phyloP scores from a whole-genome alignment of 192 early-diverging fungal species.

The Coemansia sp. region DNA sequence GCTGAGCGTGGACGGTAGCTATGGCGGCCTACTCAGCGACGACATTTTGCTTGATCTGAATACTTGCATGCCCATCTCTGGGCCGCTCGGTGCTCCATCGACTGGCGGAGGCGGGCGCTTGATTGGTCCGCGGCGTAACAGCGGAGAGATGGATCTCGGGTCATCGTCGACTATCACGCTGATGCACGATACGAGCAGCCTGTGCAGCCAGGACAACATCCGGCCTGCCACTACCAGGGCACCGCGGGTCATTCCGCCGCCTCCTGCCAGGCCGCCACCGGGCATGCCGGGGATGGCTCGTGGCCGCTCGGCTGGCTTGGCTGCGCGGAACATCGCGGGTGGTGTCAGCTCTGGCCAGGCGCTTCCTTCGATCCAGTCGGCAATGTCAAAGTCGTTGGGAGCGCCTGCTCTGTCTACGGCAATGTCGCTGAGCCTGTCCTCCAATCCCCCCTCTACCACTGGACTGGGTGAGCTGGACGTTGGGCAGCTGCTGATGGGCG shows the following conservation, averaged over 20 bases:
- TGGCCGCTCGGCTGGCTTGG: slow-evolving; percentile 7
- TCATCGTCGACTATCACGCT: slow-evolving; percentile 52
- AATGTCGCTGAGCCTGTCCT: slow-evolving; percentile 24
- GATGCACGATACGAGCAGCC: slow-evolving; percentile 40
- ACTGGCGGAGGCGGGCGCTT: slow-evolving; percentile 1
- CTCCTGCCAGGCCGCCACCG: slow-evolving; percentile 30
- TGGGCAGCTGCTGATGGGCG: slow-evolving; percentile 19
- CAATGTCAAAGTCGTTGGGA: not conserved
- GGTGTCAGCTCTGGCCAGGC: not conserved
- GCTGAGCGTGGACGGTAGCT: slow-evolving; percentile 19
- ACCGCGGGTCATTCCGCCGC: not conserved
- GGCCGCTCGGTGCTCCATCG: slow-evolving; percentile 12
- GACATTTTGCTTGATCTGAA: slow-evolving; percentile 17
- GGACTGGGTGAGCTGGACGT: slow-evolving; percentile 24
- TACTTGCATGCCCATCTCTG: slow-evolving; percentile 15
- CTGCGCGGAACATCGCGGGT: not conserved
- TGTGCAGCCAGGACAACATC: slow-evolving; percentile 18
- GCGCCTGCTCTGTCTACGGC: not conserved
- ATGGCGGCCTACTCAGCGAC: slow-evolving; percentile 21
- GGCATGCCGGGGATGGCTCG: slow-evolving; percentile 35
- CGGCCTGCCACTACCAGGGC: not conserved
- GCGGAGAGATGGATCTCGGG: slow-evolving; percentile 22
- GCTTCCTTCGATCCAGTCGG: not conserved
- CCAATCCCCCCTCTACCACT: slow-evolving; percentile 35
- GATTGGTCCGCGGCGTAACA: slow-evolving; percentile 12